Conservation (phyloP, 2,329 filamentous ascomycete species). For the Claviceps maximensis region DNA sequence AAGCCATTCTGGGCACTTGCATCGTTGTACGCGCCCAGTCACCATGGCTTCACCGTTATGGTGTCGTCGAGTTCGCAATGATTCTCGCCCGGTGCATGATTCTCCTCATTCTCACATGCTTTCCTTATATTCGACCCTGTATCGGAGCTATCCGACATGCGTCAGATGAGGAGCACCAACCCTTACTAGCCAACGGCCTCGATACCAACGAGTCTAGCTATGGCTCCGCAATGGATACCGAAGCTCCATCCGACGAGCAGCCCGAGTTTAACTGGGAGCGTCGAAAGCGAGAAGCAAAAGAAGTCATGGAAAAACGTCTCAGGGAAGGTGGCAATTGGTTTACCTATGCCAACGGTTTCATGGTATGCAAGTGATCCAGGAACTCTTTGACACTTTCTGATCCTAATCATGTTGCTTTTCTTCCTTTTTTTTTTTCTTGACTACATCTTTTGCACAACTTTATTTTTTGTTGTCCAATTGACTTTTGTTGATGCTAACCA, state of each 20-base stretch:
- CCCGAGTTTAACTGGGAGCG: slow-evolving; percentile 43
- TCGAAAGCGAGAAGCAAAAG: slow-evolving; percentile 38
- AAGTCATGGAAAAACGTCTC: slow-evolving; percentile 53
- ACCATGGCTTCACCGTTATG: slow-evolving; percentile 6
- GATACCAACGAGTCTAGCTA: slow-evolving; percentile 21
- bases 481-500: background rate
- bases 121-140: slow-evolving; percentile 13
- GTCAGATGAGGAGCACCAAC: slow-evolving; percentile 44
- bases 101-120: slow-evolving; percentile 19
- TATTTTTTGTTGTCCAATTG: too few species aligned
- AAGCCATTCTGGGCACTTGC: slow-evolving; percentile 31
- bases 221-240: slow-evolving; percentile 28
- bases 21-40: slow-evolving; percentile 6
- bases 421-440: too few species aligned
- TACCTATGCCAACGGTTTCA: slow-evolving; percentile 61
- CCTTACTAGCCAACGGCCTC: slow-evolving; percentile 32
- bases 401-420: too few species aligned
- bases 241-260: slow-evolving; percentile 23
- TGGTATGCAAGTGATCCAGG: slow-evolving; percentile 22
- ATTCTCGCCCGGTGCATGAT: slow-evolving; percentile 9
- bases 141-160: slow-evolving; percentile 13
- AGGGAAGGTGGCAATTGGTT: slow-evolving; percentile 65
- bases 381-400: background rate
- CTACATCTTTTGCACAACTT: too few species aligned
- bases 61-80: slow-evolving; percentile 13